Conservation (phyloP, 2,329 filamentous ascomycete genomes). For the Colletotrichum lupini region DNA sequence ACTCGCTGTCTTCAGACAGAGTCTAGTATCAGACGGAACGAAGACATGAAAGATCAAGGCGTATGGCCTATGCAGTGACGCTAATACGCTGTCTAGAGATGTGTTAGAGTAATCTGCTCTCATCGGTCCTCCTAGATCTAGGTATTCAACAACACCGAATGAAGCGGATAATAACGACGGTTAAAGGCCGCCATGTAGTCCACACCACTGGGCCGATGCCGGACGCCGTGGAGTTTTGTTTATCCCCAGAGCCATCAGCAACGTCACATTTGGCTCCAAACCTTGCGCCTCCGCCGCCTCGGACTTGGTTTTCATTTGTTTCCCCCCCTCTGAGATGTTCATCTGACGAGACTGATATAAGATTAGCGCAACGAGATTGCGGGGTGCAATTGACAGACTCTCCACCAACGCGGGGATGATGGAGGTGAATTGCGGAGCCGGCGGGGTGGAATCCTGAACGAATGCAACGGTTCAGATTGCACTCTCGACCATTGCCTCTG, state of each 20-base stretch:
- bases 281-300: neutral
- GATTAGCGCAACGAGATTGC: conserved; percentile 10
- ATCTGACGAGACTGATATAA: conserved; percentile 7
- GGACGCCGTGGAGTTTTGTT: neutral
- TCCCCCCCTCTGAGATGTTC: conserved; percentile 7
- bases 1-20: neutral
- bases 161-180: neutral
- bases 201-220: no score
- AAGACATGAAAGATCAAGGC: conserved; percentile 6
- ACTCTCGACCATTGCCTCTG: neutral
- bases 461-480: neutral
- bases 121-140: neutral
- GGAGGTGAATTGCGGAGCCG: neutral
- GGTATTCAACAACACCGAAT: no score
- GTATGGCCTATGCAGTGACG: neutral
- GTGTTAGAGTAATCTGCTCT: neutral
- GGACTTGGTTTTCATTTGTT: neutral
- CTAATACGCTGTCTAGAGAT: neutral
- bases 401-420: neutral
- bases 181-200: neutral
- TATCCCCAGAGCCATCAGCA: neutral
- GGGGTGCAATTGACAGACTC: neutral
- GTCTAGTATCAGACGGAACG: neutral
- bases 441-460: neutral
- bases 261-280: neutral